Evolutionary conservation across 495 filamentous ascomycete species (phyloP), one percentile per base, ranked within the genome.

Genomic region (Talaromyces borbonicus): DNA sequence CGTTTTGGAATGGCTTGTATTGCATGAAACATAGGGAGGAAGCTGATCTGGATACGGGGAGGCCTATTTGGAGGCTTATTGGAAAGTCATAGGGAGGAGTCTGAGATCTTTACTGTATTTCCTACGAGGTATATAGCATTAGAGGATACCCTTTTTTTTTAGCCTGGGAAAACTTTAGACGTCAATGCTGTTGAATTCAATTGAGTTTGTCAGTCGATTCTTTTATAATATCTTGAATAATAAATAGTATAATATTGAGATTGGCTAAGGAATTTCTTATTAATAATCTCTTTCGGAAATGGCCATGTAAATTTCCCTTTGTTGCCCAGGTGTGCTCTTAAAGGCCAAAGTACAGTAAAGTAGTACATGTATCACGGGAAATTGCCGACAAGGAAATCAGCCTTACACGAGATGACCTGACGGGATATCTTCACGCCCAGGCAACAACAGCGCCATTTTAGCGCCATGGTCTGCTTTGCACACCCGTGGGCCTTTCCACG

Each of bases 1-100:
- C 22, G 75, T 96, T 6, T 66, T 95, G 32, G 92, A 97, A 63
- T 98, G 92, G 92, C 63, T 89, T 14, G 66, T n/a, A 66, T 71
- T 32, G 66, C 65, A 44, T 67, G 16, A 38, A 20, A 12, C 18
- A 38, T 38, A 38, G 35, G 22, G 11, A 29, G 11, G 35, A 77
- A 58, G 64, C 58, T 51, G 39, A 53, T 14, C 53, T 57, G n/a
- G 51, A 50, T n/a, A 42, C 26, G 19, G 11, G 19, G 25, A 41
- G 16, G 2, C 14, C 22, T 18, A 38, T 18, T n/a, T n/a, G n/a
- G n/a, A n/a, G n/a, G n/a, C n/a, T n/a, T n/a, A n/a, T n/a, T n/a
- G n/a, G n/a, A n/a, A 20, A 35, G 31, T 38, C 35, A 38, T 38
- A 38, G 35, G 35, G 35, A 38, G 35, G 35, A 38, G 35, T 26